Conservation (phyloP, 2,329 filamentous ascomycete species). For the Periconia sp. region DNA sequence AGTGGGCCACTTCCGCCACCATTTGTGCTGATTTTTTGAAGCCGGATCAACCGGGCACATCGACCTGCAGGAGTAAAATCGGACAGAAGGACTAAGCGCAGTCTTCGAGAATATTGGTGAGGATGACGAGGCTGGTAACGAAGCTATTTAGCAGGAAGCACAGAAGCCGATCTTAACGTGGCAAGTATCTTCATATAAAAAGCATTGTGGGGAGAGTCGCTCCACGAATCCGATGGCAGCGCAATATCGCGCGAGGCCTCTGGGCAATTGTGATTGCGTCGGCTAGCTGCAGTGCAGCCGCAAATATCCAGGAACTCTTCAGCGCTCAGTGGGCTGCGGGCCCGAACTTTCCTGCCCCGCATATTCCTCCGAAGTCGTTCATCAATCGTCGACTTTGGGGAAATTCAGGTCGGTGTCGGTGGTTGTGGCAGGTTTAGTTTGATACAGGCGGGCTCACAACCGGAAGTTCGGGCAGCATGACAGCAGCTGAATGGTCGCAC, state of each 20-base stretch:
- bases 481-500: too few relatives aligned
- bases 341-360: background rate
- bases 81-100: conserved; percentile 8
- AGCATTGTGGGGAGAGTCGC: background rate
- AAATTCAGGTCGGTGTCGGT: background rate
- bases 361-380: conserved; percentile 1
- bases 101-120: background rate
- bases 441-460: too few relatives aligned
- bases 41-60: too few relatives aligned
- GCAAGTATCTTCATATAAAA: conserved; percentile 4
- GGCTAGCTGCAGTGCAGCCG: conserved; percentile 2
- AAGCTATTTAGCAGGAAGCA: background rate
- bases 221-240: conserved; percentile 11
- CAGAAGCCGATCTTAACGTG: conserved; percentile 3
- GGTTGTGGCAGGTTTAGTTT: too few relatives aligned
- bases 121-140: background rate
- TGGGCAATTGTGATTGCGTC: background rate
- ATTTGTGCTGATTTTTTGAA: too few relatives aligned
- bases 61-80: conserved; percentile 3
- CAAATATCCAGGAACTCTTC: too few relatives aligned
- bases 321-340: background rate
- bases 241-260: background rate
- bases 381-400: background rate
- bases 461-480: too few relatives aligned
- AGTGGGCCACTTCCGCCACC: too few relatives aligned